Conservation (phyloP, 2,329 filamentous ascomycete species). For the Ophiostoma tasmaniense region DNA sequence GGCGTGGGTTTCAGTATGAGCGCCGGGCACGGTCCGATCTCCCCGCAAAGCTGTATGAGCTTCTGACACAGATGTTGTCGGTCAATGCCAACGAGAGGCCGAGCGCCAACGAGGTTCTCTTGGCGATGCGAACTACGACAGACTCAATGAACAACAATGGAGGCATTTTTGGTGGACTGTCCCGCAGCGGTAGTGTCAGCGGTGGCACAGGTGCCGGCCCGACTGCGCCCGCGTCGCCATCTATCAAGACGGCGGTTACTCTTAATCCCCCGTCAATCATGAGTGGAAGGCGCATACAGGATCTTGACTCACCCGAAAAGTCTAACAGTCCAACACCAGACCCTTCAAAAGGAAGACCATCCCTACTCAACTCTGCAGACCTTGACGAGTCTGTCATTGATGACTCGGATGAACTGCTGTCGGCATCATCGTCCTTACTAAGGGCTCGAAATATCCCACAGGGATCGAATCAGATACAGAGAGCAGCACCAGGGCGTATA, state of each 20-base stretch:
- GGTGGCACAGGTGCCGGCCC: not conserved
- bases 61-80: constrained; percentile 72
- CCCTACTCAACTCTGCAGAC: constrained; percentile 22
- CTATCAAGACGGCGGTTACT: constrained; percentile 21
- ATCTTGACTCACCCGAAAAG: constrained; percentile 44
- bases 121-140: constrained; percentile 63
- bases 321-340: constrained; percentile 41
- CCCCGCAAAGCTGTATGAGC: constrained; percentile 74
- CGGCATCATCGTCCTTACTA: constrained; percentile 12
- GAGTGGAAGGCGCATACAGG: constrained; percentile 42
- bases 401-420: constrained; percentile 23
- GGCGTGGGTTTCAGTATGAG: constrained; percentile 79
- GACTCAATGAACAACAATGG: constrained; percentile 1
- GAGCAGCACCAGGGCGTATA: constrained; percentile 27
- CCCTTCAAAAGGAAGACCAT: constrained; percentile 24
- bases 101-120: constrained; percentile 75
- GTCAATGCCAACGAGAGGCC: constrained; percentile 69
- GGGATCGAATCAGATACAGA: constrained; percentile 20
- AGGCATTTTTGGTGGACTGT: constrained; percentile 5
- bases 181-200: not conserved
- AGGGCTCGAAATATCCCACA: constrained; percentile 21
- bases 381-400: constrained; percentile 21
- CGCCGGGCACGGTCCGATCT: constrained; percentile 68
- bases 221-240: not conserved
- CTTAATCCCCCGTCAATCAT: constrained; percentile 22